Percentiles rank a stretch among this genome's conserved stretches.
Conservation (phyloP, 148 eudicot species). For the Fagopyrum tataricum region DNA sequence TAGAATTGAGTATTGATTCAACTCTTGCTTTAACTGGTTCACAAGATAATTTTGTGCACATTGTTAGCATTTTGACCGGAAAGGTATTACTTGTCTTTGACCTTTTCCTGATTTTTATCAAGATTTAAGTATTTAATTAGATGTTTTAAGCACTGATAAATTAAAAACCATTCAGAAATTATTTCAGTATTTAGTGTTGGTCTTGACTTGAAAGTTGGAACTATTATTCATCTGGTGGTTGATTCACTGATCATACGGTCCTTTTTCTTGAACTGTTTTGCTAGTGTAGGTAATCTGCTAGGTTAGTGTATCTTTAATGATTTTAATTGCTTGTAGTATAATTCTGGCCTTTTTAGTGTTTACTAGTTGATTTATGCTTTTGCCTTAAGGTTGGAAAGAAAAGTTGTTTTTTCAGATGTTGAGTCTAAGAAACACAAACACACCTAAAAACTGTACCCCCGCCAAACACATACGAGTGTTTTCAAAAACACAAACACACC, state of each 20-base stretch:
- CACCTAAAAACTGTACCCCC: too few species aligned
- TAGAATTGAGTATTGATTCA: conserved; percentile 80
- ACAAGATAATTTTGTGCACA: conserved; percentile 60
- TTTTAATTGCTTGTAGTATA: not conserved
- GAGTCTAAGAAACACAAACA: too few species aligned
- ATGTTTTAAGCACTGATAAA: not conserved
- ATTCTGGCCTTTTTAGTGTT: not conserved
- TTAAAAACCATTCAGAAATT: not conserved
- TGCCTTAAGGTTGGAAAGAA: not conserved
- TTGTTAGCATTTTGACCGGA: conserved; percentile 78
- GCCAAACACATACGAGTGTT: too few species aligned
- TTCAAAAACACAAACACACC: too few species aligned
- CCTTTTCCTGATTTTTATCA: not conserved
- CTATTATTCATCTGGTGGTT: not conserved
- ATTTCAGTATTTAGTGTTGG: not conserved
- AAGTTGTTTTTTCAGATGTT: not conserved
- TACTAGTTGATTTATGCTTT: not conserved
- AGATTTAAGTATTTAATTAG: not conserved
- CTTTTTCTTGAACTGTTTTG: not conserved
- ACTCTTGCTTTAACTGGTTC: conserved; percentile 83
- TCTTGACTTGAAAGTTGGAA: not conserved
- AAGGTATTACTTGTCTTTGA: conserved; percentile 37
- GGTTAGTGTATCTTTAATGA: not conserved
- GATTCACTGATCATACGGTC: not conserved
- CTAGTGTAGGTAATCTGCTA: not conserved